A percentile compares a stretch with the other conserved stretches of the same genome.
phyloP scores from a whole-genome alignment of 495 filamentous ascomycete genomes.

The Hyaloscypha hepaticicola region DNA sequence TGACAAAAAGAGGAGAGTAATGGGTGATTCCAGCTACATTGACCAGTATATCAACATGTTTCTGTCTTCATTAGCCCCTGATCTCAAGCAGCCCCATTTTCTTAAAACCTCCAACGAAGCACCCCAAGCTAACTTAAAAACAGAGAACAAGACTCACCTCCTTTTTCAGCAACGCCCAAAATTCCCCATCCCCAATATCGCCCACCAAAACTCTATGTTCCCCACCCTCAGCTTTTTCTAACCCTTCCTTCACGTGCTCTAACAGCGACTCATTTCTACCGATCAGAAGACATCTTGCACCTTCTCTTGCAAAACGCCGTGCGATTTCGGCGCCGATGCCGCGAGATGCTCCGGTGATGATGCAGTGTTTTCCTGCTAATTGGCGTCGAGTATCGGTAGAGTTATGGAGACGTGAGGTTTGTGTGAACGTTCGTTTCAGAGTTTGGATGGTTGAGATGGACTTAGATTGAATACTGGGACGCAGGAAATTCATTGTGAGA shows the following conservation, averaged over 20 bases:
- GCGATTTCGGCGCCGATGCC: conserved; percentile 72
- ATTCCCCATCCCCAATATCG: conserved; percentile 43
- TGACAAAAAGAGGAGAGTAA: conserved; percentile 53
- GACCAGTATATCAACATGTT: conserved; percentile 58
- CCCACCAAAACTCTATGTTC: conserved; percentile 41
- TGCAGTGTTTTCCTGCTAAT: conserved; percentile 41
- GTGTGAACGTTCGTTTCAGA: not conserved
- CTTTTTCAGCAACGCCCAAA: conserved; percentile 44
- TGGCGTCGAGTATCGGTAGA: not conserved
- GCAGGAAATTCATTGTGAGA: not conserved
- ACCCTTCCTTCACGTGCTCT: conserved; percentile 33
- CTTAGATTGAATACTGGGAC: not conserved
- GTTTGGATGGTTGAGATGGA: not conserved
- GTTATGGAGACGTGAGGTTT: not conserved
- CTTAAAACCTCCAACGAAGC: not conserved
- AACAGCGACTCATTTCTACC: conserved; percentile 47
- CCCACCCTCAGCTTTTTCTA: conserved; percentile 28
- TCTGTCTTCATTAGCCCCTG: not conserved
- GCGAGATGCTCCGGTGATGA: conserved; percentile 64
- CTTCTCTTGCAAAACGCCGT: conserved; percentile 60
- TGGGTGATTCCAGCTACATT: conserved; percentile 75
- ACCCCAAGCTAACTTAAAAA: not conserved
- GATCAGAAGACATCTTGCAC: conserved; percentile 56
- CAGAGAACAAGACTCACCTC: conserved; percentile 11
- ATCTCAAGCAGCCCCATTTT: not conserved